Evolutionary conservation across 192 early-diverging fungal species (phyloP), one percentile per base, ranked within the genome.

Genomic region (Rhizoclosmatium globosum): DNA sequence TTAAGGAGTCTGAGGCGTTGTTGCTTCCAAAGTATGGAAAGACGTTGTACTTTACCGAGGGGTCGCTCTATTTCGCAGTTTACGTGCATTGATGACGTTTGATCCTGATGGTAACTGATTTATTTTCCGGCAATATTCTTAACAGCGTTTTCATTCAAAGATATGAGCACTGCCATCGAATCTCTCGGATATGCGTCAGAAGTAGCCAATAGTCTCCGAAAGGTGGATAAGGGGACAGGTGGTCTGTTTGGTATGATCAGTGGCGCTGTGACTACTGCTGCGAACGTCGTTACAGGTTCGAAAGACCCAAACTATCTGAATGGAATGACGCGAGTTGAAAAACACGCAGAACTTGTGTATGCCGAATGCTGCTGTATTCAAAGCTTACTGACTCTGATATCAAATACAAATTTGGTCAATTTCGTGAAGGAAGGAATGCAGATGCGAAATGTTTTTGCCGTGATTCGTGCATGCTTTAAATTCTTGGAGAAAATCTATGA

Each of bases 21-120:
- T 73, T 96, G 60, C 48, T 73, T 50, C 46, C 64, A 3, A 87
- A 78, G 23, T 85, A 83, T 57, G 81, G 87, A 47, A 77, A 72
- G 73, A 60, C 93, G 9, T 86, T 97, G 82, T 94, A 94, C 57
- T 89, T 91, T 77, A 93, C 92, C 38, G 84, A 93, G 94, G 90
- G 9, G 89, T 90, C 50, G 91, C 89, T 2, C 88, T 92, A n/a
- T 88, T 97, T 50, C 85, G 88, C 47, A 92, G 87, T 59, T 57
- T 95, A 11, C 88, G 90, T 21, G 89, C 91, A 2, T 74, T 93
- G 64, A 92, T 95, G 87, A 94, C 95, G 11, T 97, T 95, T 81
- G 91, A 94, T 64, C 79, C 83, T 4, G 73, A 78, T 3, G n/a
- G n/a, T n/a, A n/a, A n/a, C n/a, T n/a, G n/a, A n/a, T n/a, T n/a